These are phyloP conservation scores for Sarocladium strictum DNA, from an alignment of 2,329 filamentous ascomycete species.

Conservation along the genomic window DNA sequence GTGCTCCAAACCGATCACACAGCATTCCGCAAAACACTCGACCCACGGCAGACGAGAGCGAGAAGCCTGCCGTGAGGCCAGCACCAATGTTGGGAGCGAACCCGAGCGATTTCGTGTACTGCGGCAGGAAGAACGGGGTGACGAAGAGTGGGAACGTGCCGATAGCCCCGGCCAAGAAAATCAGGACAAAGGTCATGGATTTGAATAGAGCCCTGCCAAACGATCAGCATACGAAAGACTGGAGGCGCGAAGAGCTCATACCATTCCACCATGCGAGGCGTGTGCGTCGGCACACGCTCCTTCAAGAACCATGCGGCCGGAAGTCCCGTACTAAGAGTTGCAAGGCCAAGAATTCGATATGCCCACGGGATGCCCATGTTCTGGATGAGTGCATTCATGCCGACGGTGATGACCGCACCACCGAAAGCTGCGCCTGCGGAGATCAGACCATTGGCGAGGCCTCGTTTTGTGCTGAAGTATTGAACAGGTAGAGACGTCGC, in stretches of 20 bases:
- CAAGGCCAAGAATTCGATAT: conserved; percentile 46
- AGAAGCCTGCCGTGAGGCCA: conserved; percentile 54
- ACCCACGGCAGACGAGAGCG: conserved; percentile 53
- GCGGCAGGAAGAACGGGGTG: conserved; percentile 14
- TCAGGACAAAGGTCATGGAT: conserved; percentile 40
- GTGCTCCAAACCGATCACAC: conserved; percentile 47
- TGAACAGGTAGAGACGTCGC: conserved; percentile 44
- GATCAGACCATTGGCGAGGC: conserved; percentile 49
- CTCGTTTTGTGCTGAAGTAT: conserved; percentile 48
- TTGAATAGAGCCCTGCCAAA: conserved; percentile 43
- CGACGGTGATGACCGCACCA: conserved; percentile 45
- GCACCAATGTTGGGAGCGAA: conserved; percentile 47
- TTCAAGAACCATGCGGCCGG: conserved; percentile 49
- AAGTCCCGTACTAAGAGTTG: conserved; percentile 45
- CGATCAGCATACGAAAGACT: background rate
- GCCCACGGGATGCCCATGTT: conserved; percentile 43
- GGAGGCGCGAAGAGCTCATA: conserved; percentile 16
- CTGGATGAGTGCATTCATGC: conserved; percentile 40
- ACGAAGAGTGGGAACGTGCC: conserved; percentile 44
- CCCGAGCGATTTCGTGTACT: conserved; percentile 50
- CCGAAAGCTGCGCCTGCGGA: conserved; percentile 50
- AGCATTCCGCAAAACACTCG: conserved; percentile 47
- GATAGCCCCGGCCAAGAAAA: conserved; percentile 49
- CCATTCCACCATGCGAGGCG: conserved; percentile 42
- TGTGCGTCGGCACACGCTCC: conserved; percentile 34